These are phyloP conservation scores for Pythium plurisporium DNA, from an alignment of 352 stramenopile genomes.

Conservation along the genomic window DNA sequence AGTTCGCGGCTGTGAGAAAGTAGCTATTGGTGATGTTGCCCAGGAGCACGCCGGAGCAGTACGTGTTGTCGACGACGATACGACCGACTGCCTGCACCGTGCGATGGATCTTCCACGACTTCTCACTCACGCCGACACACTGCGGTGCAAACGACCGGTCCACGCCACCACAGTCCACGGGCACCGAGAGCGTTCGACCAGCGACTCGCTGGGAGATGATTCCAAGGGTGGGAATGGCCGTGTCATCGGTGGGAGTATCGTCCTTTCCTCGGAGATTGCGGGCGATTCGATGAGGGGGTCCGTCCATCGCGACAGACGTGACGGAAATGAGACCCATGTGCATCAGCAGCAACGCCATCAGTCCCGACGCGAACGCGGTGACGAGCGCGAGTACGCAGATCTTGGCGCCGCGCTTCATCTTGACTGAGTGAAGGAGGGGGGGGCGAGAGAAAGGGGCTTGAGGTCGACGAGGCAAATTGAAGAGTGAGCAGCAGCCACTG, in stretches of 20 bases:
- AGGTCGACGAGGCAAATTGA: not conserved
- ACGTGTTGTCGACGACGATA: not conserved
- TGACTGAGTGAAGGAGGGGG: not conserved
- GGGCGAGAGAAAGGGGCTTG: not conserved
- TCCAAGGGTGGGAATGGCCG: not conserved
- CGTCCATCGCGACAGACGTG: not conserved
- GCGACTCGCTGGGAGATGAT: not conserved
- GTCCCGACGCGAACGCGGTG: not conserved
- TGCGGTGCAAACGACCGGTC: slow-evolving; percentile 3
- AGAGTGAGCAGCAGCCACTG: not conserved
- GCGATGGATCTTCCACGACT: slow-evolving; percentile 2
- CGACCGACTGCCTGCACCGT: slow-evolving; percentile 1
- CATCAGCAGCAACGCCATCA: not conserved
- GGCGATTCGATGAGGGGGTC: too few relatives aligned
- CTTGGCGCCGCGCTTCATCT: slow-evolving; percentile 12
- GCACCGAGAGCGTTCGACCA: not conserved
- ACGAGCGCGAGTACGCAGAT: slow-evolving; percentile 1
- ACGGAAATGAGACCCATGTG: not conserved
- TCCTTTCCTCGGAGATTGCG: not conserved
- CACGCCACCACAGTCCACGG: not conserved
- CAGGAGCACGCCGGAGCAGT: slow-evolving; percentile 2
- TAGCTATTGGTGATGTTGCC: not conserved
- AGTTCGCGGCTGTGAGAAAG: slow-evolving; percentile 8
- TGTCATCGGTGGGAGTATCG: not conserved
- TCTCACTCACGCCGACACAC: not conserved